These are phyloP conservation scores for Rubroboletus satanas DNA, from an alignment of 768 basidiomycete genomes.

Conservation along the genomic window DNA sequence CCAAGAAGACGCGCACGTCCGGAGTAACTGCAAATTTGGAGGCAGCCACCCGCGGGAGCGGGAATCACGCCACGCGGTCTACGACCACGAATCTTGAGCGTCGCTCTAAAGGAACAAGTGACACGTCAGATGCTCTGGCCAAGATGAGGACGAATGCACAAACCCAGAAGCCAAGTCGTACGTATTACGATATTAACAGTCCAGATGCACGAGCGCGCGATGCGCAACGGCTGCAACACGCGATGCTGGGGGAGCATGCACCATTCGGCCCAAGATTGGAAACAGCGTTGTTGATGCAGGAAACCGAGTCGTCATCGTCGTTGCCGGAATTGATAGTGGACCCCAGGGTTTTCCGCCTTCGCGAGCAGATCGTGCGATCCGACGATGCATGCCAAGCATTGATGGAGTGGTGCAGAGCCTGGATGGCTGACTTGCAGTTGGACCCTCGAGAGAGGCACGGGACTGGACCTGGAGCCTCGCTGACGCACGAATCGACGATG, in stretches of 20 bases:
- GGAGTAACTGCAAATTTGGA: neutral
- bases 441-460: neutral
- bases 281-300: neutral
- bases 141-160: neutral
- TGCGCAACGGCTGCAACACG: neutral
- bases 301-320: neutral
- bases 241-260: neutral
- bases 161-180: neutral
- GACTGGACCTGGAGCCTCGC: neutral
- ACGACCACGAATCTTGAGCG: neutral
- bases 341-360: slow-evolving; percentile 7
- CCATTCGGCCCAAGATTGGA: neutral
- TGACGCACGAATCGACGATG: neutral
- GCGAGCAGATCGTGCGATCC: slow-evolving; percentile 3
- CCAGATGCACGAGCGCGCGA: neutral
- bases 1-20: neutral
- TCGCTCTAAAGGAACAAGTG: neutral
- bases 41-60: neutral
- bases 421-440: neutral
- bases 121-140: neutral
- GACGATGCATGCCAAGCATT: slow-evolving; percentile 3
- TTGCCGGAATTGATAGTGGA: slow-evolving; percentile 3
- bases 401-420: slow-evolving; percentile 11
- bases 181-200: neutral
- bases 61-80: neutral